A percentile compares a stretch with the other conserved stretches of the same genome.
phyloP scores from a whole-genome alignment of 306 rosid species.

The Fragaria ananassa region DNA sequence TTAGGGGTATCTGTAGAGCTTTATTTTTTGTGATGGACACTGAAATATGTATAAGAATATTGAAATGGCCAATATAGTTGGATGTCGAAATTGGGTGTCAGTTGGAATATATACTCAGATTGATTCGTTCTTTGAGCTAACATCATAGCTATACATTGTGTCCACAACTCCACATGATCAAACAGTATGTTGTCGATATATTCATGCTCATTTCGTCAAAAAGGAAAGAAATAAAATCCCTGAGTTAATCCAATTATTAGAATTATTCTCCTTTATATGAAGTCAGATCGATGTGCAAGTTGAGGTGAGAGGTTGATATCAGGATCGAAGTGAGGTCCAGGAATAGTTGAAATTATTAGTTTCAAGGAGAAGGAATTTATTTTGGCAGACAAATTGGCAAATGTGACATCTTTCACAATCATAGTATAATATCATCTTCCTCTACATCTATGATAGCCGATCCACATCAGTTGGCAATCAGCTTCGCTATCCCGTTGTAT shows the following conservation, averaged over 20 bases:
- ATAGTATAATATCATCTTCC: background rate
- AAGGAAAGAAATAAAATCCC: too few species aligned
- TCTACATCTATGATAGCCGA: background rate
- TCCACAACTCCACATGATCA: background rate
- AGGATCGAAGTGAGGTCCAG: slow-evolving; percentile 2
- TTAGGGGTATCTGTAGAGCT: background rate
- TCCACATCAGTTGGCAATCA: too few species aligned
- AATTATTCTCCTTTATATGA: background rate
- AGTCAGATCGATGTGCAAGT: background rate
- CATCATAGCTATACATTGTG: background rate
- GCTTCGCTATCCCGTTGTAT: too few species aligned
- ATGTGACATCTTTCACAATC: background rate
- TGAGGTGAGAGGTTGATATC: background rate
- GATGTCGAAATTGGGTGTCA: slow-evolving; percentile 2
- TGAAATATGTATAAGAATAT: background rate
- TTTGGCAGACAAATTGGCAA: background rate
- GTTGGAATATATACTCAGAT: slow-evolving; percentile 10
- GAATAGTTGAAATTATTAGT: background rate
- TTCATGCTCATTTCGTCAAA: background rate
- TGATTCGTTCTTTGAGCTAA: background rate
- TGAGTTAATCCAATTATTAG: background rate
- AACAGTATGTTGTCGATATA: background rate
- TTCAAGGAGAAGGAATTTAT: background rate
- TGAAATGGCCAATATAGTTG: background rate
- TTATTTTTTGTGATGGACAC: background rate